Evolutionary conservation across 805 yeast genomes (phyloP), one percentile per base, ranked within the genome.

Genomic region (Wickerhamomyces kurtzmanii): DNA sequence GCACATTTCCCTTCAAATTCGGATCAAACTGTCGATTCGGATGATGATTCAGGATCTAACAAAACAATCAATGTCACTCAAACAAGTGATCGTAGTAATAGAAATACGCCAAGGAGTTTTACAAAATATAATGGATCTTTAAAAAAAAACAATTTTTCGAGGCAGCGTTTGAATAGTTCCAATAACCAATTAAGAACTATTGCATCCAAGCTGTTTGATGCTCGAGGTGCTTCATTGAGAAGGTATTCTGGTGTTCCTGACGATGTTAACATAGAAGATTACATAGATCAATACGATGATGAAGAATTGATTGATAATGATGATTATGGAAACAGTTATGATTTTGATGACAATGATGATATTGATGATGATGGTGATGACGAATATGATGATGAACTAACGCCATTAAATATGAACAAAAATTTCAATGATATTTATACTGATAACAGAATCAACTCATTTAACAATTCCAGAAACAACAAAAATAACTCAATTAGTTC

Each of bases 191-290:
- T 74, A 24, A 51, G 81, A 22, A 72, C 86, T 3, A 78, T 85
- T 2, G 76, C 86, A 0, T 77, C 86, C 1, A 75, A 76, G 36
- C 53, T 80, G 5, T 80, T 81, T 49, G 89, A 80, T 41, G 68
- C 72, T 9, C 77, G 72, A 39, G 86, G 84, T 1, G 71, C 78
- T 1, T 80, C 75, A 26, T 72, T 84, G 5, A 62, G 87, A 43
- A 57, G 86, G 19, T 79, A 80, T 42, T 75, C 86, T 13, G 82
- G 80, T 13, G 68, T 74, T 3, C 80, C 80, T 1, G 79, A 74
- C 42, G 75, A 74, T 45, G 63, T 61, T 10, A 59, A 62, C 36
- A 43, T 55, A 17, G 68, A 60, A 31, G 67, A 60, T 31, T 56
- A 55, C 31, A 55, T 60, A 23, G 67, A 60, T 30, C 61, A 54